Evolutionary conservation across 495 filamentous ascomycete species (phyloP).

Genomic region (Xylaria palmicola): DNA sequence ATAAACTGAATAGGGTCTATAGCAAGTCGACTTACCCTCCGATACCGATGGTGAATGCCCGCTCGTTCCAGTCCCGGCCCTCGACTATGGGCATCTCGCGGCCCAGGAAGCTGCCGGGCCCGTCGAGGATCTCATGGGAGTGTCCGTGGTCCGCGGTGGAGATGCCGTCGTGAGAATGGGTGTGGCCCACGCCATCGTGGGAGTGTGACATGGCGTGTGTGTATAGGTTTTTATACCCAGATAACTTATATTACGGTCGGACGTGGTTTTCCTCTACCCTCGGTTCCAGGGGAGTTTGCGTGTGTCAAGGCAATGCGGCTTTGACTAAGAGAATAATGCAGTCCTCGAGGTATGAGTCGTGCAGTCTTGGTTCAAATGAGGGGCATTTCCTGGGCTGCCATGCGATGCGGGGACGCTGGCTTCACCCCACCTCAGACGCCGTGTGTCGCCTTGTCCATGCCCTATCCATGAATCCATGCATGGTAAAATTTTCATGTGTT

Average conservation of each 20-base stretch:
- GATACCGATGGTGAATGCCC: constrained; percentile 94
- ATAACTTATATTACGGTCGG: too few species aligned
- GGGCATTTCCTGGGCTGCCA: neutral
- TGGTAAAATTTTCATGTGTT: too few species aligned
- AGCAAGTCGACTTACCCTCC: constrained; percentile 69
- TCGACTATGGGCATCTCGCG: constrained; percentile 94
- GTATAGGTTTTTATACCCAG: too few species aligned
- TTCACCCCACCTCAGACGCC: constrained; percentile 5
- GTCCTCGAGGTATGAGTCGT: too few species aligned
- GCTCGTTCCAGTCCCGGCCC: constrained; percentile 82
- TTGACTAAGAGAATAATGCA: constrained; percentile 2
- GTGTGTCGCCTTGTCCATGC: too few species aligned
- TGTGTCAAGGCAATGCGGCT: constrained; percentile 1
- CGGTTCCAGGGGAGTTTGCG: neutral
- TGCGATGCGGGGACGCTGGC: neutral
- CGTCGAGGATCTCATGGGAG: constrained; percentile 92
- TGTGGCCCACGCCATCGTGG: constrained; percentile 58
- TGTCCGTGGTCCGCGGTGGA: constrained; percentile 82
- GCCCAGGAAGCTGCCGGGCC: constrained; percentile 82
- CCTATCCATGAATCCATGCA: too few species aligned
- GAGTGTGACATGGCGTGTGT: constrained; percentile 30
- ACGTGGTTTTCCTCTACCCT: neutral
- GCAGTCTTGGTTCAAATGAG: constrained; percentile 3
- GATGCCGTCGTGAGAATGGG: constrained; percentile 63
- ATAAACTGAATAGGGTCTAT: neutral